phyloP scores from a whole-genome alignment of 495 filamentous ascomycete genomes.

The Penicillium dipodomyicola region DNA sequence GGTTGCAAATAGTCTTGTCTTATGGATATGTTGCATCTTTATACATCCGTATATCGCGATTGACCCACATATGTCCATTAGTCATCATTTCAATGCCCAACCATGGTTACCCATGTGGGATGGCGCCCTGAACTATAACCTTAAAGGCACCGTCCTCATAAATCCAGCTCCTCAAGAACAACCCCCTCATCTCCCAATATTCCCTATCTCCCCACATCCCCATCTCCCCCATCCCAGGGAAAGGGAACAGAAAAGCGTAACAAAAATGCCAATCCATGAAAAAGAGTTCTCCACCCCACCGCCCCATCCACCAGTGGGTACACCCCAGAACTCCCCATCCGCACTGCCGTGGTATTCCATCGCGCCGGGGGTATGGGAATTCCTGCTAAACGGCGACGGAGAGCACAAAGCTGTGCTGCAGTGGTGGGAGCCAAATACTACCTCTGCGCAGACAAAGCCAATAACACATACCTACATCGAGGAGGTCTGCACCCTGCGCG shows the following conservation, averaged over 20 bases:
- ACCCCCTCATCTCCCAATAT: background rate
- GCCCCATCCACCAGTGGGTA: conserved; percentile 18
- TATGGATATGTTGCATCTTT: background rate
- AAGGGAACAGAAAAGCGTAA: too few species aligned
- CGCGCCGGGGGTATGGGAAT: conserved; percentile 27
- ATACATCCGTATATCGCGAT: background rate
- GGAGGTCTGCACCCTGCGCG: conserved; percentile 29
- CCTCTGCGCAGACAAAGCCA: conserved; percentile 4
- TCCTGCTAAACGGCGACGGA: conserved; percentile 20
- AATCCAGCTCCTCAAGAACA: background rate
- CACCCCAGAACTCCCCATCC: conserved; percentile 7
- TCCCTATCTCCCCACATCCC: background rate
- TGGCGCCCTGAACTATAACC: background rate
- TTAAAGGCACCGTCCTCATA: background rate
- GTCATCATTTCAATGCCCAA: background rate
- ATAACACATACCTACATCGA: conserved; percentile 29
- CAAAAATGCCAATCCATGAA: conserved; percentile 20
- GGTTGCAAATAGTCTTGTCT: background rate
- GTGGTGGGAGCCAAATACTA: conserved; percentile 28
- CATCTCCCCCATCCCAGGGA: background rate
- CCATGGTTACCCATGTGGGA: background rate
- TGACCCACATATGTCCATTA: background rate
- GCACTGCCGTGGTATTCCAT: conserved; percentile 25
- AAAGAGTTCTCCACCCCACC: conserved; percentile 27
- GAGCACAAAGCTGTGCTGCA: conserved; percentile 26